Conservation (phyloP, 2,329 filamentous ascomycete genomes). For the Exophiala lecanii-corni region DNA sequence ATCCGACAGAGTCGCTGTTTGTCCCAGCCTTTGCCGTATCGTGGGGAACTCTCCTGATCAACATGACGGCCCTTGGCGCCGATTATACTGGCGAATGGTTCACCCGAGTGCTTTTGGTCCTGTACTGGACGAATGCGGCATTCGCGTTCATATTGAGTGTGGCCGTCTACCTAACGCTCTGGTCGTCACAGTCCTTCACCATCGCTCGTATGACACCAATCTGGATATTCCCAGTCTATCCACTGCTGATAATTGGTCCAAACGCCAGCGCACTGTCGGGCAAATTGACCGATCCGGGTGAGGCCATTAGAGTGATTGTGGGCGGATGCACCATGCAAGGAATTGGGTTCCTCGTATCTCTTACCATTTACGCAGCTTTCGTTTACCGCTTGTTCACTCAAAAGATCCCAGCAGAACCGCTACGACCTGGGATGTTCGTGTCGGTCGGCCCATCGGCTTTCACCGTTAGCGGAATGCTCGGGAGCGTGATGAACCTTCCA, state of each 20-base stretch:
- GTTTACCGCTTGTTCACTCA: slow-evolving; percentile 85
- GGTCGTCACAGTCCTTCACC: slow-evolving; percentile 62
- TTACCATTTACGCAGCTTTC: slow-evolving; percentile 81
- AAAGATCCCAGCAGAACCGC: slow-evolving; percentile 70
- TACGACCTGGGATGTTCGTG: slow-evolving; percentile 81
- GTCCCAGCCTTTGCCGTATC: slow-evolving; percentile 66
- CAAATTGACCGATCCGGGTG: slow-evolving; percentile 37
- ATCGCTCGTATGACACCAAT: slow-evolving; percentile 82
- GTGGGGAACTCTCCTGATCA: slow-evolving; percentile 71
- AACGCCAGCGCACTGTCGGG: slow-evolving; percentile 59
- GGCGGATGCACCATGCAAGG: slow-evolving; percentile 59
- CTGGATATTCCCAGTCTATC: slow-evolving; percentile 85
- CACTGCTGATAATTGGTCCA: slow-evolving; percentile 70
- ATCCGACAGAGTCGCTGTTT: slow-evolving; percentile 75
- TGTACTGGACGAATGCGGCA: slow-evolving; percentile 71
- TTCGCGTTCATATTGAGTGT: slow-evolving; percentile 64
- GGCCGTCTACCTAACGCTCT: slow-evolving; percentile 69
- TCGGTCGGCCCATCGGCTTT: slow-evolving; percentile 72
- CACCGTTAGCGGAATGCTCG: slow-evolving; percentile 57
- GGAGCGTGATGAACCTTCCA: slow-evolving; percentile 51
- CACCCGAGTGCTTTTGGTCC: slow-evolving; percentile 53
- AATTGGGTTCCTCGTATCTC: slow-evolving; percentile 59
- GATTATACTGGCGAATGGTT: slow-evolving; percentile 61
- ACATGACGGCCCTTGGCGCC: slow-evolving; percentile 71
- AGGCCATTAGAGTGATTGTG: slow-evolving; percentile 53